phyloP scores from a whole-genome alignment of 768 basidiomycete genomes.

The Collybia sp. region DNA sequence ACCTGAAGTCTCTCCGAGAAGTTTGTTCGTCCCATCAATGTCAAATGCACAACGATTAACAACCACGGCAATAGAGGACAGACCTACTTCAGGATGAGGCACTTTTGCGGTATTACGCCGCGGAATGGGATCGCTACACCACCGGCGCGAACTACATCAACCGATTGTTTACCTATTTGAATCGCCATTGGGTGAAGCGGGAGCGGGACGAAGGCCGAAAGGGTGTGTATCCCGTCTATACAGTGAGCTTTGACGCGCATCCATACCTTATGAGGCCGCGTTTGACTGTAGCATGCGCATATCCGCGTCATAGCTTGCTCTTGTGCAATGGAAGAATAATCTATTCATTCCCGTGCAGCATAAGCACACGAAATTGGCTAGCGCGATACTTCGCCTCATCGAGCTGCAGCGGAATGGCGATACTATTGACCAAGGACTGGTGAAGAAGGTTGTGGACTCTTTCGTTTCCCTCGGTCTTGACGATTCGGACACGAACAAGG shows the following conservation, averaged over 20 bases:
- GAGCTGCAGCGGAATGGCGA: slow-evolving; percentile 94
- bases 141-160: slow-evolving; percentile 97
- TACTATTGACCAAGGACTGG: slow-evolving; percentile 84
- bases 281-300: not conserved
- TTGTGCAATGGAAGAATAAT: slow-evolving; percentile 93
- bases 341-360: slow-evolving; percentile 87
- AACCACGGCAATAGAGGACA: slow-evolving; percentile 45
- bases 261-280: no score
- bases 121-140: slow-evolving; percentile 95
- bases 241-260: slow-evolving; percentile 45
- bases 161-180: slow-evolving; percentile 94
- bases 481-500: slow-evolving; percentile 86
- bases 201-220: slow-evolving; percentile 97
- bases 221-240: slow-evolving; percentile 93
- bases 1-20: slow-evolving; percentile 66
- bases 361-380: slow-evolving; percentile 77
- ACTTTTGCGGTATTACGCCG: slow-evolving; percentile 85
- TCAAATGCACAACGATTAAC: no score
- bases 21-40: slow-evolving; percentile 13
- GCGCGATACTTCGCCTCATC: slow-evolving; percentile 84
- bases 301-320: slow-evolving; percentile 64
- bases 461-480: slow-evolving; percentile 95
- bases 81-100: slow-evolving; percentile 83
- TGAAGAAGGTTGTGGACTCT: slow-evolving; percentile 93
- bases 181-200: slow-evolving; percentile 98